A percentile compares a stretch with the other conserved stretches of the same genome.
Evolutionary conservation across 2,329 filamentous ascomycete genomes (phyloP).

Genomic region (Beauveria pseudobassiana): DNA sequence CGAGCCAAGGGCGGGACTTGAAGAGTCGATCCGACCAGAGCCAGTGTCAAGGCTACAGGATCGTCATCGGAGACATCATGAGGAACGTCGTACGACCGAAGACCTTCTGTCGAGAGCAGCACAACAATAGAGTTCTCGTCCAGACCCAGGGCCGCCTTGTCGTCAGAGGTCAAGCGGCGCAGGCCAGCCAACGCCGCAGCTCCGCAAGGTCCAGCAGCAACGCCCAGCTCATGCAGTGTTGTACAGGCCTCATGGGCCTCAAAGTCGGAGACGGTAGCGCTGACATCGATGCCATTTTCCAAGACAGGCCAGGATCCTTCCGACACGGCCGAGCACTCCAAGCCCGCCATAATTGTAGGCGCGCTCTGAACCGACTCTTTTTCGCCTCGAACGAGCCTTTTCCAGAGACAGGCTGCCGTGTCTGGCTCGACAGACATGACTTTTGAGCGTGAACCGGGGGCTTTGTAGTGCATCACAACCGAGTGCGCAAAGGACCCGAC

Average conservation of each 20-base stretch:
- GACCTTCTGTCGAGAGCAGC: conserved; percentile 55
- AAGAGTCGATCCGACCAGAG: conserved; percentile 42
- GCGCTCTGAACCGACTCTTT: conserved; percentile 44
- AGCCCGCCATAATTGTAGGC: conserved; percentile 64
- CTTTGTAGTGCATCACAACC: conserved; percentile 58
- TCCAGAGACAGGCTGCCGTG: conserved; percentile 51
- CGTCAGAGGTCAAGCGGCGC: conserved; percentile 33
- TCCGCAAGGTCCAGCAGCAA: conserved; percentile 56
- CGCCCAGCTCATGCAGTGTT: conserved; percentile 39
- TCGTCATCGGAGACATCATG: conserved; percentile 33
- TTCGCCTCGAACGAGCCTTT: conserved; percentile 42
- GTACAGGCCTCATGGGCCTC: conserved; percentile 54
- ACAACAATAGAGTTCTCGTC: conserved; percentile 49
- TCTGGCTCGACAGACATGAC: conserved; percentile 67
- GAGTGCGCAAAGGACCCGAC: conserved; percentile 68
- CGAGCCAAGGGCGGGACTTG: conserved; percentile 36
- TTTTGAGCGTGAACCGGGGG: conserved; percentile 18
- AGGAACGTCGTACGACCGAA: conserved; percentile 24
- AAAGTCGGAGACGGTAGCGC: conserved; percentile 51
- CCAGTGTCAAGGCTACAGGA: conserved; percentile 33
- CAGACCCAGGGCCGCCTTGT: conserved; percentile 29
- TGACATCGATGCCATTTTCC: conserved; percentile 49
- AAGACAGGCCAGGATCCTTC: conserved; percentile 57
- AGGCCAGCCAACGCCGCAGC: conserved; percentile 52
- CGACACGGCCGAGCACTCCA: conserved; percentile 66